Evolutionary conservation across 208 protist genomes (phyloP), one percentile per base, ranked within the genome.

Genomic region (Trypanosoma congolense): DNA sequence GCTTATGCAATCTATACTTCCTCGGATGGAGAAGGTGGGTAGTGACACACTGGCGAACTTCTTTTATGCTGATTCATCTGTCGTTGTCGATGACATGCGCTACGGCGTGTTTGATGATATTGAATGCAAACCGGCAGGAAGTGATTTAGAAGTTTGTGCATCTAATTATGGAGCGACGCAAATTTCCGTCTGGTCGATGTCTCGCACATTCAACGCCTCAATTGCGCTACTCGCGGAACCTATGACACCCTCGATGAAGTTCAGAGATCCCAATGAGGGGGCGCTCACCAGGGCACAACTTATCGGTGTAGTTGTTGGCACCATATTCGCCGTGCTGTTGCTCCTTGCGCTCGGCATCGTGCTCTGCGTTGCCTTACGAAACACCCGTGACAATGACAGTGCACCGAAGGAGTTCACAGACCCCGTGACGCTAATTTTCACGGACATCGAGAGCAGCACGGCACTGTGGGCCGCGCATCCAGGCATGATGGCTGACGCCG

Each of bases 371-470:
- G 40, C 88, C 56, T 86, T 43, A 31, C 40, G 19, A 14, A 44
- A 50, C 10, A 26, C 43, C n/a, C 64, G 67, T 24, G 52, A 78
- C 72, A 82, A 80, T 61, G 36, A 57, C 50, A 56, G 62, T 47
- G 77, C 77, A 1, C 80, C 71, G 21, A 83, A 75, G 64, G 58
- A 77, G 24, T 28, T 14, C 6, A 22, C 21, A 16, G 61, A 60
- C 10, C 75, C 75, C 38, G 70, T 85, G 25, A 81, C 81, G 26
- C 70, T 92, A 4, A 26, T 88, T 29, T 89, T 92, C 65, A 89
- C 81, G 9, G 84, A 89, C 65, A 80, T 89, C 38, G 73, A 89
- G 67, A 80, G 76, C 71, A 87, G 75, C 67, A 90, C 84, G 14
- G 81, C 75, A 40, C 52, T 90, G 61, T 89, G 82, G 80, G 77